A percentile compares a stretch with the other conserved stretches of the same genome.
These are phyloP conservation scores for Cornus kousa DNA, from an alignment of 148 eudicot species.

Conservation along the genomic window DNA sequence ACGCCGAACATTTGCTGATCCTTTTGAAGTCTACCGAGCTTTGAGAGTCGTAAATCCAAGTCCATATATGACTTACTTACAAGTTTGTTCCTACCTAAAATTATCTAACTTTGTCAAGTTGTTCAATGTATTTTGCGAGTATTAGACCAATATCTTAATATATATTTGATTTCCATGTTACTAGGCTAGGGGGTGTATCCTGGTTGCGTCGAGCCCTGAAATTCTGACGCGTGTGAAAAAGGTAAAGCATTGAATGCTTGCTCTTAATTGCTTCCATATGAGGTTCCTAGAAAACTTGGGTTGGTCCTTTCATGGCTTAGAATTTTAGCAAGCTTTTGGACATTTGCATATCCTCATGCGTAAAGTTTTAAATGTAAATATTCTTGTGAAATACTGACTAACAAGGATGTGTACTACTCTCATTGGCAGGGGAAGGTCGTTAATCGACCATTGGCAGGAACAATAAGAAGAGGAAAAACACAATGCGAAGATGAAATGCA, in stretches of 20 bases:
- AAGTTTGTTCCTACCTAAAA: conserved; percentile 21
- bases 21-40: conserved; percentile 59
- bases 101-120: not conserved
- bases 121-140: not conserved
- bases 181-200: conserved; percentile 55
- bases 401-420: not conserved
- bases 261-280: not conserved
- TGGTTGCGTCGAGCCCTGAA: conserved; percentile 62
- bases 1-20: conserved; percentile 60
- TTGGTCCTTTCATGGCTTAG: not conserved
- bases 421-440: conserved; percentile 37
- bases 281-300: not conserved
- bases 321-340: conserved; percentile 1
- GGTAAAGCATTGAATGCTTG: conserved; percentile 21
- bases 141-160: not conserved
- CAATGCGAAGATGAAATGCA: conserved; percentile 31
- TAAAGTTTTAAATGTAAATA: not conserved
- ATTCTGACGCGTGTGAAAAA: conserved; percentile 45
- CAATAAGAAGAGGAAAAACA: conserved; percentile 50
- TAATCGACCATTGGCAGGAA: conserved; percentile 62
- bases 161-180: conserved; percentile 6
- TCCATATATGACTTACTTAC: conserved; percentile 56
- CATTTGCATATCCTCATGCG: not conserved
- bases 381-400: not conserved
- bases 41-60: conserved; percentile 63